Percentiles rank a stretch among this genome's conserved stretches.
Conservation (phyloP, 2,329 filamentous ascomycete genomes). For the Aspergillus puulaauensis region DNA sequence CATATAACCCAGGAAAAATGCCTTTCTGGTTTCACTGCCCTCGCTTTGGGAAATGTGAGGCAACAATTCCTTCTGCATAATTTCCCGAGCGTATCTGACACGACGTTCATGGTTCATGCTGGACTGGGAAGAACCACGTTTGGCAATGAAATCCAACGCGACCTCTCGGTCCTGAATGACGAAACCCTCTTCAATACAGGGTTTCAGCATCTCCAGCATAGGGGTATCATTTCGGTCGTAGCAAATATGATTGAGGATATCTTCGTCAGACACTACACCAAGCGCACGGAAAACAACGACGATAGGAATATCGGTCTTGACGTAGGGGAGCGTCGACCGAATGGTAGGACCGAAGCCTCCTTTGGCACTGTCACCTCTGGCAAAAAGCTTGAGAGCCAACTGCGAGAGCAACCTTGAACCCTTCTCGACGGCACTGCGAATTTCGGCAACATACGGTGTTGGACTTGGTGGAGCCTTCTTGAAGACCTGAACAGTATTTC, state of each 20-base stretch:
- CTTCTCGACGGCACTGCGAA: slow-evolving; percentile 93
- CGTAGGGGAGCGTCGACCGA: slow-evolving; percentile 86
- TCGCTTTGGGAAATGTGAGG: slow-evolving; percentile 95
- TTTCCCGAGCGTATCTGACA: slow-evolving; percentile 87
- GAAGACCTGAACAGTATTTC: slow-evolving; percentile 99
- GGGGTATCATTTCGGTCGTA: slow-evolving; percentile 93
- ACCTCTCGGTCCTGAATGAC: slow-evolving; percentile 94
- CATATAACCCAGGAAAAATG: slow-evolving; percentile 99
- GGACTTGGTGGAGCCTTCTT: slow-evolving; percentile 93
- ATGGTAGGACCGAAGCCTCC: slow-evolving; percentile 84
- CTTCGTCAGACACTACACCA: slow-evolving; percentile 94
- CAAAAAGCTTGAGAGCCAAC: slow-evolving; percentile 84
- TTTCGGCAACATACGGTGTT: slow-evolving; percentile 91
- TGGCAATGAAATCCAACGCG: slow-evolving; percentile 92
- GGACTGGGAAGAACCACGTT: slow-evolving; percentile 72
- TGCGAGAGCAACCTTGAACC: slow-evolving; percentile 93
- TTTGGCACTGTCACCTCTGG: slow-evolving; percentile 77
- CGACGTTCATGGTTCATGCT: slow-evolving; percentile 80
- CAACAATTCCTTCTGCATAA: slow-evolving; percentile 93
- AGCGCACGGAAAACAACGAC: slow-evolving; percentile 94
- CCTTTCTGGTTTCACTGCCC: slow-evolving; percentile 92
- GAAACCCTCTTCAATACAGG: slow-evolving; percentile 95
- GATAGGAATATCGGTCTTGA: slow-evolving; percentile 90
- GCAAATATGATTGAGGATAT: slow-evolving; percentile 96
- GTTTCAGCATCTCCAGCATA: slow-evolving; percentile 96